Percentiles rank a stretch among this genome's conserved stretches.
phyloP scores from a whole-genome alignment of 768 basidiomycete genomes.

The Termitomyces titanicus region DNA sequence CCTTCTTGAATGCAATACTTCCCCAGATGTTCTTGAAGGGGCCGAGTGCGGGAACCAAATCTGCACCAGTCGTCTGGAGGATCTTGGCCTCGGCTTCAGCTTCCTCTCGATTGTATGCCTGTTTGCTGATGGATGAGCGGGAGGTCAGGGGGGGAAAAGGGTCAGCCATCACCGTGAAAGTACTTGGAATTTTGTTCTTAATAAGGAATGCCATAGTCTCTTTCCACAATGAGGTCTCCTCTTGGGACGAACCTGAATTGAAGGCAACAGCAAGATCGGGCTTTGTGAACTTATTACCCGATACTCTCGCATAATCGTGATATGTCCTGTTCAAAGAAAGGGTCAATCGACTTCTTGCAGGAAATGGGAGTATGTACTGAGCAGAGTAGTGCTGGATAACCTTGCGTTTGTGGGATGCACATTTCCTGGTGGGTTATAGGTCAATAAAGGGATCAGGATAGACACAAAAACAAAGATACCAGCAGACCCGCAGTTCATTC shows the following conservation, averaged over 20 bases:
- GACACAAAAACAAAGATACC: background rate
- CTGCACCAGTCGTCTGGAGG: constrained; percentile 18
- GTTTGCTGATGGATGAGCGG: background rate
- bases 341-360: background rate
- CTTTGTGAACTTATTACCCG: background rate
- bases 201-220: background rate
- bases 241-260: background rate
- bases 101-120: background rate
- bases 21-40: constrained; percentile 29
- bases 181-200: background rate
- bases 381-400: background rate
- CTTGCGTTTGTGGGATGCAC: background rate
- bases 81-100: constrained; percentile 24
- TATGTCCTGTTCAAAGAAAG: background rate
- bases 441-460: background rate
- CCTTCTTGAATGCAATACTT: constrained; percentile 23
- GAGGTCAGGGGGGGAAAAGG: background rate
- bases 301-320: background rate
- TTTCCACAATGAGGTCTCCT: background rate
- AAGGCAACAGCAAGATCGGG: background rate
- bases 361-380: background rate
- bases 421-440: background rate
- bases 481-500: background rate
- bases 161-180: background rate
- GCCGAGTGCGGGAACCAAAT: constrained; percentile 21